Base-by-base conservation (phyloP, 2,329 filamentous ascomycete species). In the Cladorrhinum sp. region DNA sequence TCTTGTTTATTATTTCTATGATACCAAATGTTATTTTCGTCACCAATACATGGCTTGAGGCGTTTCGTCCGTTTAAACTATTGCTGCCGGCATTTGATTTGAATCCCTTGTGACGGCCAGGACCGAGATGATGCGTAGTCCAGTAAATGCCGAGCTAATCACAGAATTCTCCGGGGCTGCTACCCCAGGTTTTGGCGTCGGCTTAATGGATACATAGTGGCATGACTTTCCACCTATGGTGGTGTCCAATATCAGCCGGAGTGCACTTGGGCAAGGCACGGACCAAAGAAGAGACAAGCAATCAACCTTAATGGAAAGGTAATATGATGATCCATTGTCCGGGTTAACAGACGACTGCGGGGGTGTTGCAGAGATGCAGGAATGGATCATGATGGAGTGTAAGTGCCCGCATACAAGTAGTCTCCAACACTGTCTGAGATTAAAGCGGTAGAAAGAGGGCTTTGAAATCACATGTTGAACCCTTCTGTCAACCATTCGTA, bases 201-300 rank as follows among this genome's bases (percentile, higher is more conserved):
- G 61, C 50, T 57, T 38, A 54, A 57, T 6, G 53, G 36, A n/a
- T n/a, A n/a, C n/a, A n/a, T 13, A 41, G 36, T 41, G 7, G 36
- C 36, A 41, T 13, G 29, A 57, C 27, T 49, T 48, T 32, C 13
- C n/a, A 29, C 23, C n/a, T 2, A 38, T 49, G 49, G 49, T 60
- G 29, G 52, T 36, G 45, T 29, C 58, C 50, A 50, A 54, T 41
- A 62, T 64, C 62, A 64, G 62, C 60, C 62, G 60, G 49, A 57
- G 32, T 41, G 41, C 25, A 24, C 25, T 54, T 36, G 8, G 25
- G 5, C 41, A 8, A 36, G 4, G 20, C 13, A 29, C 23, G 10
- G 50, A 55, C 58, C 56, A 61, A 61, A 57, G n/a, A 38, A 20
- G 49, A 41, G n/a, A 12, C 12, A n/a, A 52, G 12, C 49, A 62